Conservation (phyloP, 2,329 filamentous ascomycete species). For the Hypoxylon sp. region DNA sequence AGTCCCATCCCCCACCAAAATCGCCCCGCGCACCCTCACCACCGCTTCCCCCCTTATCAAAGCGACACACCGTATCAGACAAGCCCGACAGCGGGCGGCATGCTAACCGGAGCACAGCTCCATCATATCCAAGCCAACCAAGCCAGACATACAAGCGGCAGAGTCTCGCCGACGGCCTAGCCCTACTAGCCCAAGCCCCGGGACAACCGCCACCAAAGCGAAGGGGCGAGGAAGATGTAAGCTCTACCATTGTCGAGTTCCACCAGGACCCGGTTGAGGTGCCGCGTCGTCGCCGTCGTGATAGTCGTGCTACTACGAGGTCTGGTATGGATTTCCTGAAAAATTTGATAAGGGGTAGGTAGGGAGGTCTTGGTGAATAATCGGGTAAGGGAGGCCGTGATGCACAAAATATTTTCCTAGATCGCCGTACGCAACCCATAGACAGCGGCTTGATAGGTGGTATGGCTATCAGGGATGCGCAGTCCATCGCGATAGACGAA, state of each 20-base stretch:
- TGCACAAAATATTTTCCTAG: too few species aligned
- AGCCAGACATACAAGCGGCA: background rate
- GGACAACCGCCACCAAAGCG: background rate
- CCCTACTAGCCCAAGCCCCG: background rate
- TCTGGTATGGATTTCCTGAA: background rate
- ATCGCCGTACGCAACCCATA: too few species aligned
- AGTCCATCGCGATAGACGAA: too few species aligned
- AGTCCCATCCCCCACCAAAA: background rate
- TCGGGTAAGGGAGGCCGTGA: too few species aligned
- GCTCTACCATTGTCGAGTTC: slow-evolving; percentile 5
- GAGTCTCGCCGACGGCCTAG: background rate
- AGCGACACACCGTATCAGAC: background rate
- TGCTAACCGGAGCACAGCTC: background rate
- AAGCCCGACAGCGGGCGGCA: background rate
- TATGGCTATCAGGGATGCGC: too few species aligned
- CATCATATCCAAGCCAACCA: background rate
- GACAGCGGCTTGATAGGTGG: too few species aligned
- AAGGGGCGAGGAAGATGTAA: background rate
- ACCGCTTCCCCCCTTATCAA: background rate
- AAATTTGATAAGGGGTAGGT: background rate
- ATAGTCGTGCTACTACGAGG: background rate
- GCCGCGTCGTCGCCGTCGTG: background rate
- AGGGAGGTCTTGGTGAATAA: background rate
- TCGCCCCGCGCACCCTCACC: background rate
- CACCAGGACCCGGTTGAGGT: background rate